Base-by-base conservation (phyloP, 768 basidiomycete genomes). In the Phylloporus sp. region DNA sequence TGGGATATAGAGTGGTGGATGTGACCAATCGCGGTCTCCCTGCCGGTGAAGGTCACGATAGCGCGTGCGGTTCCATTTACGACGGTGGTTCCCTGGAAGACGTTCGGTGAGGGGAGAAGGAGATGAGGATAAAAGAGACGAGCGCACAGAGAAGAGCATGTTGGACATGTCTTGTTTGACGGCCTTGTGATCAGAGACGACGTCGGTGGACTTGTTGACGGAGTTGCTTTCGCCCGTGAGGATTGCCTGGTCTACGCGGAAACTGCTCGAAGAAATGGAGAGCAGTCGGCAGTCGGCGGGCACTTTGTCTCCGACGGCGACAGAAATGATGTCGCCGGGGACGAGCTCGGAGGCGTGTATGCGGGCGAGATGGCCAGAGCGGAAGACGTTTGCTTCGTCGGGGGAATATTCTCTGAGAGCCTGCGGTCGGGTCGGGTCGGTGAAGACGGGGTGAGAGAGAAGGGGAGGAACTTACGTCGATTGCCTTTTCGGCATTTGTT, bases 141-240 rank as follows among this genome's bases (percentile, higher is more conserved):
- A 32, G 9, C 47, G 66, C n/a, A 91, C 91, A 9, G 90, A 84
- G 69, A 98, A 98, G 10, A 98, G 71, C 69, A 96, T 96, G 68
- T 97, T 98, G 47, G 78, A 83, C 94, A 95, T 95, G 59, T 99
- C 95, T 68, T 98, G 95, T 69, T 95, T 96, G 48, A 98, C 95
- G 7, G 94, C 95, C 54, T 73, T 78, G 28, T 58, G 38, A 59
- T 97, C 95, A 9, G 71, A 55, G 37, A 99, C 84, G 24, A 75
- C 69, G 9, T 79, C 80, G 6, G 78, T 62, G 17, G 72, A 79
- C 71, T 99, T 99, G 72, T 81, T 80, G 33, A 97, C 94, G 54
- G 89, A 91, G 48, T 75, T 75, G 56, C 87, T 90, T 70, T 99
- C 95, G 21, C 95, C 95, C 3, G 95, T 99, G 42, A 99, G 77